phyloP scores from a whole-genome alignment of 345 rosid genomes.

The Acer campestre region DNA sequence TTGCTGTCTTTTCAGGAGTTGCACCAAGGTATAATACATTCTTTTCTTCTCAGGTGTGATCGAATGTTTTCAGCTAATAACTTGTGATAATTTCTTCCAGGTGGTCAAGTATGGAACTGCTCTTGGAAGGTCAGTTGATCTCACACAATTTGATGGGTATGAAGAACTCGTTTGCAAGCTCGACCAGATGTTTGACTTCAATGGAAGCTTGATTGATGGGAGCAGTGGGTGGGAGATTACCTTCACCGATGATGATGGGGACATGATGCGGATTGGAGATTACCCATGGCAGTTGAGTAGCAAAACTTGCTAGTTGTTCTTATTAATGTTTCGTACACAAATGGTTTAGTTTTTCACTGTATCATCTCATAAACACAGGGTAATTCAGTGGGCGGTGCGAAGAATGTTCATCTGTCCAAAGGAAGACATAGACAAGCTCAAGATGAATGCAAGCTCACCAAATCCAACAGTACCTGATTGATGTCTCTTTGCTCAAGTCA shows the following conservation, averaged over 20 bases:
- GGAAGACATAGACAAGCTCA: slow-evolving; percentile 26
- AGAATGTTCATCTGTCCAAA: slow-evolving; percentile 35
- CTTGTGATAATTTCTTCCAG: slow-evolving; percentile 22
- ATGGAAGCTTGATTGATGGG: slow-evolving; percentile 43
- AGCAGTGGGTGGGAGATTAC: slow-evolving; percentile 45
- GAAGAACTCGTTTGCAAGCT: slow-evolving; percentile 42
- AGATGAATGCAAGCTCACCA: slow-evolving; percentile 26
- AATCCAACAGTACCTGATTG: slow-evolving; percentile 13
- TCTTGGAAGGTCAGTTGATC: slow-evolving; percentile 44
- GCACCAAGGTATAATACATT: slow-evolving; percentile 40
- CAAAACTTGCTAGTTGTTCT: slow-evolving; percentile 1
- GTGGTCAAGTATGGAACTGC: slow-evolving; percentile 45
- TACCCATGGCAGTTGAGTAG: slow-evolving; percentile 51
- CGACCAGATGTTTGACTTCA: slow-evolving; percentile 48
- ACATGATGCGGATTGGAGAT: slow-evolving; percentile 38
- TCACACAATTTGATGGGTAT: slow-evolving; percentile 33
- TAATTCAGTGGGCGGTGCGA: slow-evolving; percentile 32
- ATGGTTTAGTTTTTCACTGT: not conserved
- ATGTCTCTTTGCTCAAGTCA: slow-evolving; percentile 12
- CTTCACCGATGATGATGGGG: slow-evolving; percentile 39
- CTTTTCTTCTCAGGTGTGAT: no score
- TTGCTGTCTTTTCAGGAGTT: slow-evolving; percentile 21
- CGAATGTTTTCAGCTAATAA: not conserved
- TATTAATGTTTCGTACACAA: not conserved
- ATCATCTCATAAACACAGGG: slow-evolving; percentile 32